These are phyloP conservation scores for Ophiocordyceps unilateralis DNA, from an alignment of 2,329 filamentous ascomycete genomes.

Conservation along the genomic window DNA sequence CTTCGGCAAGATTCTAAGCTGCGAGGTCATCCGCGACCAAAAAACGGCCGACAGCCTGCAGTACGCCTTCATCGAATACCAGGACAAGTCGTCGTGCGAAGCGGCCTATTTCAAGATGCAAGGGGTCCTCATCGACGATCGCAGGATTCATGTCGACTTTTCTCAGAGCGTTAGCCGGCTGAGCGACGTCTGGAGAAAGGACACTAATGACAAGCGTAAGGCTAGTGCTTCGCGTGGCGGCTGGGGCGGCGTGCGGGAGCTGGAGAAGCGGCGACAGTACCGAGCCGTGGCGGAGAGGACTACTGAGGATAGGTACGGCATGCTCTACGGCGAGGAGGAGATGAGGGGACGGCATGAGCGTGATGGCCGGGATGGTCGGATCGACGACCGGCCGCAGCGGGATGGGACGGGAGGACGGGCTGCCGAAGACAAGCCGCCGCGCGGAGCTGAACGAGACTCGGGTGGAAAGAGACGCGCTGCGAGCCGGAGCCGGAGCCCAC, in stretches of 20 bases:
- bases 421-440: neutral
- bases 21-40: constrained; percentile 88
- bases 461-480: neutral
- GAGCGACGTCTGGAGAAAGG: constrained; percentile 75
- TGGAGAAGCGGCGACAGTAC: constrained; percentile 88
- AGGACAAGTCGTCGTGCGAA: constrained; percentile 83
- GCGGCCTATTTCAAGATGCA: constrained; percentile 99
- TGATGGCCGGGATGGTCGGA: constrained; percentile 13
- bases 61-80: constrained; percentile 95
- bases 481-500: constrained; percentile 15
- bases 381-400: constrained; percentile 6
- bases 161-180: constrained; percentile 85
- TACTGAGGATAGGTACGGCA: constrained; percentile 42
- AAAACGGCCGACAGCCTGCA: constrained; percentile 90
- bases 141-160: constrained; percentile 96
- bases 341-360: constrained; percentile 33
- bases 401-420: neutral
- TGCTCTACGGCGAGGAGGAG: constrained; percentile 67
- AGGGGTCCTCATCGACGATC: constrained; percentile 87
- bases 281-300: constrained; percentile 41
- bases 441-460: neutral
- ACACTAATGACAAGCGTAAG: constrained; percentile 65
- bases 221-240: constrained; percentile 45
- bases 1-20: constrained; percentile 87
- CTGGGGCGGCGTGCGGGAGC: constrained; percentile 74